Conservation (phyloP, 139 green algal species). For the Pedinophyceae sp. region DNA sequence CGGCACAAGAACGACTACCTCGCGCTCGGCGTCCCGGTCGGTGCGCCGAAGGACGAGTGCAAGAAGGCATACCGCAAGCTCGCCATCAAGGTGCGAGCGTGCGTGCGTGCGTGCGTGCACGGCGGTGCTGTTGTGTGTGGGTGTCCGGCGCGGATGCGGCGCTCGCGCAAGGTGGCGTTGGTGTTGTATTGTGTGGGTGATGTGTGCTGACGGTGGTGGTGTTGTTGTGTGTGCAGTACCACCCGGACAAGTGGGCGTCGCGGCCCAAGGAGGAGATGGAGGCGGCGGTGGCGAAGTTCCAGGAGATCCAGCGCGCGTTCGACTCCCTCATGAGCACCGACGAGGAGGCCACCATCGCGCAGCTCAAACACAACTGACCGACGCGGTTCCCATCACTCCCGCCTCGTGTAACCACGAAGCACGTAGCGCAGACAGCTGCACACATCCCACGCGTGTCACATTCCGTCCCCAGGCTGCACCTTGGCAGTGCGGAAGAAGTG, state of each 20-base stretch:
- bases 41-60: conserved; percentile 47
- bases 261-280: no score
- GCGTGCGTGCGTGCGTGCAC: no score
- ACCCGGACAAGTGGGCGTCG: conserved; percentile 22
- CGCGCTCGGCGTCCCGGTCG: conserved; percentile 48
- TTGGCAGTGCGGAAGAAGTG: no score
- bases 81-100: conserved; percentile 28
- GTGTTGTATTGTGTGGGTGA: not conserved
- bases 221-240: conserved; percentile 1
- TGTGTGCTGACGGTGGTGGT: not conserved
- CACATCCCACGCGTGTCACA: no score
- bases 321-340: conserved; percentile 59
- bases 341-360: conserved; percentile 57
- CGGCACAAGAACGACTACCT: conserved; percentile 63
- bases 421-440: no score
- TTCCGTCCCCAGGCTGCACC: no score
- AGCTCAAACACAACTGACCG: no score
- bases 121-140: no score
- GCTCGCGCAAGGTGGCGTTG: no score
- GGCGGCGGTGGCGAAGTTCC: conserved; percentile 62
- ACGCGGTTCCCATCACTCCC: no score
- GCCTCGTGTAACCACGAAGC: no score
- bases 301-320: conserved; percentile 63
- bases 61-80: conserved; percentile 67
- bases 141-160: no score